A percentile compares a stretch with the other conserved stretches of the same genome.
phyloP scores from a whole-genome alignment of 2,329 filamentous ascomycete genomes.

The Eurotiales sp. region DNA sequence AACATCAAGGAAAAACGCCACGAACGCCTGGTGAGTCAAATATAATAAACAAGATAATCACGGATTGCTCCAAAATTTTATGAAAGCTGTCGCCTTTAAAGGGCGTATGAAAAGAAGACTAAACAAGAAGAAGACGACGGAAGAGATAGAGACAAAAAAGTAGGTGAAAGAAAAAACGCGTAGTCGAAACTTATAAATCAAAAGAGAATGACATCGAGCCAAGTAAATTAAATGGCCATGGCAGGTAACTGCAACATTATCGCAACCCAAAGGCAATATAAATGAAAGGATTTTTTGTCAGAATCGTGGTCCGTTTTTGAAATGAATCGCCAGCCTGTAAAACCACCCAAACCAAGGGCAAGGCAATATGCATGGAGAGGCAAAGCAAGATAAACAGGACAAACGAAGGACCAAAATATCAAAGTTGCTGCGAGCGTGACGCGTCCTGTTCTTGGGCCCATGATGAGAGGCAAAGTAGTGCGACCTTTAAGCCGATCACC shows the following conservation, averaged over 20 bases:
- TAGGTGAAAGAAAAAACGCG: not conserved
- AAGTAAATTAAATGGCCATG: not conserved
- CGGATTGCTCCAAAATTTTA: not conserved
- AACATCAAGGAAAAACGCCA: not conserved
- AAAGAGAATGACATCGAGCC: not conserved
- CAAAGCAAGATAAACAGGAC: constrained; percentile 10
- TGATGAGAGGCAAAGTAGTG: constrained; percentile 9
- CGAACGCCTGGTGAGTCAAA: not conserved
- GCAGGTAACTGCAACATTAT: constrained; percentile 14
- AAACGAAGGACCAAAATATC: constrained; percentile 10
- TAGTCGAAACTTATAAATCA: too few species aligned
- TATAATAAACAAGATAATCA: not conserved
- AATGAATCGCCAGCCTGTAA: constrained; percentile 9
- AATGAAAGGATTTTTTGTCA: constrained; percentile 13
- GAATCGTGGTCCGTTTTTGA: constrained; percentile 6
- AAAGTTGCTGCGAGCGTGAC: not conserved
- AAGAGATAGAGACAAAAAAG: not conserved
- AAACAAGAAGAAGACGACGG: not conserved
- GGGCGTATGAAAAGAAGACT: not conserved
- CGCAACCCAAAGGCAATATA: constrained; percentile 14
- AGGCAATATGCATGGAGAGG: constrained; percentile 3
- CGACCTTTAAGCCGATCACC: constrained; percentile 13
- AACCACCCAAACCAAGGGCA: not conserved
- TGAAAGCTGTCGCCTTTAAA: not conserved
- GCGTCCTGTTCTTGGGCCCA: constrained; percentile 10